Evolutionary conservation across 73 alveolate genomes (phyloP).

Genomic region (Stentor roeselii): DNA sequence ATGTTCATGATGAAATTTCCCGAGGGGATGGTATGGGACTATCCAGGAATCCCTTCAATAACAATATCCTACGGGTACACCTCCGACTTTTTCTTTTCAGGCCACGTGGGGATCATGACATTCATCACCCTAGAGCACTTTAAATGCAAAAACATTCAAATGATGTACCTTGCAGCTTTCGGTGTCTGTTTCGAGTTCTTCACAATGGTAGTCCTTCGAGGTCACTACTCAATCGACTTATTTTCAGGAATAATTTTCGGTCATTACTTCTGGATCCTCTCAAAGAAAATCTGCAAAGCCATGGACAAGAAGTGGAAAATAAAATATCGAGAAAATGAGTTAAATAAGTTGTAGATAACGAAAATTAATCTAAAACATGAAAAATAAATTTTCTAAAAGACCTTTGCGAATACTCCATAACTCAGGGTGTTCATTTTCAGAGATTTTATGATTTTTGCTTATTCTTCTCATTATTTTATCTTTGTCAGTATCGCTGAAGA

Average conservation of each 20-base stretch:
- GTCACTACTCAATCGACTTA: conserved; percentile 84
- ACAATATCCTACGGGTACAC: conserved; percentile 79
- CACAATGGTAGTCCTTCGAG: conserved; percentile 65
- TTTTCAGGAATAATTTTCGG: conserved; percentile 73
- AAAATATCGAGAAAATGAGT: not conserved
- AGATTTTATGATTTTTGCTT: not conserved
- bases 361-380: not conserved
- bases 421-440: not conserved
- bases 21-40: conserved; percentile 69
- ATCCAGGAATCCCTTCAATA: conserved; percentile 83
- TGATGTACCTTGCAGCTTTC: conserved; percentile 34
- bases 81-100: conserved; percentile 88
- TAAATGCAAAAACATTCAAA: not conserved
- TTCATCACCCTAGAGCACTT: conserved; percentile 44
- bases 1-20: conserved; percentile 61
- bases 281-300: conserved; percentile 30
- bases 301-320: not conserved
- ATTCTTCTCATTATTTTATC: not conserved
- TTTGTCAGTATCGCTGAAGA: not conserved
- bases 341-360: not conserved
- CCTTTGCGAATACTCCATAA: too few relatives aligned
- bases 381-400: not conserved
- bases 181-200: conserved; percentile 50
- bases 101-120: conserved; percentile 87
- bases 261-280: conserved; percentile 71